Evolutionary conservation across 106 monocot genomes (phyloP), one percentile per base, ranked within the genome.

Genomic region (Chionographis japonica): DNA sequence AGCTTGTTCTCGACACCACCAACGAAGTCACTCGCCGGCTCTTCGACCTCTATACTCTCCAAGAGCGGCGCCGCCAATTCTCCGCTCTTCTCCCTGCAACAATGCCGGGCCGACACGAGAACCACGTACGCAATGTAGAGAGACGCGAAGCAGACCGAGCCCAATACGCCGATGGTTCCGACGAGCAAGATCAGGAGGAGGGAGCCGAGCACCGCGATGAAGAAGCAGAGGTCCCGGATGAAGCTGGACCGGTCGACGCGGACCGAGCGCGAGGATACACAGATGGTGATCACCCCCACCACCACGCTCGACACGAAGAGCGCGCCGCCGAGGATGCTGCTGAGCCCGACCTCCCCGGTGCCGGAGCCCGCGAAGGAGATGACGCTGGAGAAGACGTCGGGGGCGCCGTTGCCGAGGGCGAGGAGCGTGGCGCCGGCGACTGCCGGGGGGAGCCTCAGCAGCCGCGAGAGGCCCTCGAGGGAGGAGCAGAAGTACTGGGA

Each of bases 281-380:
- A 46, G 52, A 75, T 54, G 70, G 62, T 54, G 36, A 79, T 72
- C 6, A 63, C n/a, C 9, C 67, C 75, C 2, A 67, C 72, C 3
- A 76, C 79, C 6, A 80, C 80, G 39, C 64, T 80, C 2, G 87
- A 74, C 13, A 83, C 79, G 68, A 88, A 84, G 57, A 88, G 81
- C 0, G 79, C 88, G 8, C 88, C 81, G 4, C 88, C 85, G 16
- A 88, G 69, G 1, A 88, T 70, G 43, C 81, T 75, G 68, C 78
- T 88, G 56, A 88, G 66, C 19, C 85, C 85, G 17, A 85, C 76
- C 2, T 85, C 73, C 2, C 64, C 65, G 9, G 46, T 37, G 16
- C 54, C 27, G 6, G 42, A 13, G 37, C 75, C 70, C 12, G 60
- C 36, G 70, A 77, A 77, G 50, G 82, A 77, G 2, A 70, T 56